A percentile compares a stretch with the other conserved stretches of the same genome.
Conservation (phyloP, 768 basidiomycete genomes). For the Boletus fagicola region DNA sequence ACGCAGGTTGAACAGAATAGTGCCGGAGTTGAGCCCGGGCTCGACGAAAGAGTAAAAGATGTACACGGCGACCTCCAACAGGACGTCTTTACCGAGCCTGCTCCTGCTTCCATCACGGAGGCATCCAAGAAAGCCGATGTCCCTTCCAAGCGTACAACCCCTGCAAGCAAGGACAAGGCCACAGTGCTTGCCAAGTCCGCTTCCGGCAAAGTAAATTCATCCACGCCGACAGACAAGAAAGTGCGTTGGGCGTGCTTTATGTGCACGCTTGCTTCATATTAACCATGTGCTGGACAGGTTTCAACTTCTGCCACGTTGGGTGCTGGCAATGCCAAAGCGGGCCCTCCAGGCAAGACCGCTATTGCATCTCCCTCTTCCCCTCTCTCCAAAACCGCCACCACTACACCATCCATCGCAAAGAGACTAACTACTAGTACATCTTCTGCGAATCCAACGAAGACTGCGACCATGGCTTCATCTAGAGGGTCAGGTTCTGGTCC, state of each 20-base stretch:
- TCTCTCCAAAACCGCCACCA: conserved; percentile 29
- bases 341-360: conserved; percentile 43
- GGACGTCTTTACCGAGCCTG: conserved; percentile 19
- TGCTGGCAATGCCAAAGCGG: conserved; percentile 49
- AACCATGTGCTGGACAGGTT: conserved; percentile 44
- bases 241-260: conserved; percentile 38
- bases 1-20: conserved; percentile 21
- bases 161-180: conserved; percentile 32
- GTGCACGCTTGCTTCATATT: conserved; percentile 23
- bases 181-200: conserved; percentile 42
- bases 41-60: conserved; percentile 18
- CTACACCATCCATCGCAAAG: conserved; percentile 18
- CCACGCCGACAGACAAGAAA: conserved; percentile 67
- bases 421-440: conserved; percentile 26
- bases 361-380: conserved; percentile 31
- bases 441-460: conserved; percentile 34
- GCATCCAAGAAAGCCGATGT: conserved; percentile 26
- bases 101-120: conserved; percentile 17
- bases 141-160: conserved; percentile 28
- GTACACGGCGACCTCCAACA: conserved; percentile 20
- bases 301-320: conserved; percentile 67
- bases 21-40: conserved; percentile 13
- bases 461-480: conserved; percentile 33
- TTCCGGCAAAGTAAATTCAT: conserved; percentile 46
- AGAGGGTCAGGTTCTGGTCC: conserved; percentile 30